Percentiles rank a stretch among this genome's conserved stretches.
These are phyloP conservation scores for Ampelomyces quisqualis DNA, from an alignment of 2,329 filamentous ascomycete genomes.

Conservation along the genomic window DNA sequence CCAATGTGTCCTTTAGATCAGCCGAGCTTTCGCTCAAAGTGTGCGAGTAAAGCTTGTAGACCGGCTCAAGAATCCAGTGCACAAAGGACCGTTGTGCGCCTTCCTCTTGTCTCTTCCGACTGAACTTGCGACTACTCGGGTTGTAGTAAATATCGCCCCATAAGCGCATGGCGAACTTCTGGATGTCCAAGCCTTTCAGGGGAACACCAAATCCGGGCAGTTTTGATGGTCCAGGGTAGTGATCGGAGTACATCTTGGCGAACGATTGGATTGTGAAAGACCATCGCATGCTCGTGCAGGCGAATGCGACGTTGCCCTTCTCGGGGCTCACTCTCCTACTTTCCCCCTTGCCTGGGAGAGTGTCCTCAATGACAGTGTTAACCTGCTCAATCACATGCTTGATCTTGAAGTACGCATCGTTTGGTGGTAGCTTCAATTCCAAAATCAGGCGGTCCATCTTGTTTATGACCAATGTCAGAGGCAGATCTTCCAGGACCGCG, in stretches of 20 bases:
- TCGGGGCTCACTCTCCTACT: slow-evolving; percentile 84
- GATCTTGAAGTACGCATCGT: slow-evolving; percentile 97
- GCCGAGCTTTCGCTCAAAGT: slow-evolving; percentile 88
- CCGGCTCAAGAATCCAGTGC: slow-evolving; percentile 90
- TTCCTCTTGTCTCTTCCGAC: slow-evolving; percentile 80
- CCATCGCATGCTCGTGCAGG: slow-evolving; percentile 92
- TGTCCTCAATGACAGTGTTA: slow-evolving; percentile 91
- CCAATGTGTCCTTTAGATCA: slow-evolving; percentile 77
- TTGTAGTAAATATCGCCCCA: slow-evolving; percentile 99
- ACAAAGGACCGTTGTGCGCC: slow-evolving; percentile 83
- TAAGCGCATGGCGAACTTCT: slow-evolving; percentile 79
- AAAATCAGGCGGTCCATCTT: slow-evolving; percentile 96
- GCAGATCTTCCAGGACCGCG: slow-evolving; percentile 84
- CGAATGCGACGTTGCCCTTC: slow-evolving; percentile 97
- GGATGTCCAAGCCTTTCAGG: slow-evolving; percentile 61
- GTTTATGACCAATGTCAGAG: slow-evolving; percentile 88
- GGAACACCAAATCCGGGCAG: slow-evolving; percentile 37
- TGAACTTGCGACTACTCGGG: slow-evolving; percentile 84
- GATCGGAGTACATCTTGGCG: slow-evolving; percentile 92
- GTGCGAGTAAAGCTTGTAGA: slow-evolving; percentile 96
- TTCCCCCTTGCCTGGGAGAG: slow-evolving; percentile 77
- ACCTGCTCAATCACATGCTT: slow-evolving; percentile 99
- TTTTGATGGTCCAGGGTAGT: slow-evolving; percentile 62
- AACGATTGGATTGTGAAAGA: slow-evolving; percentile 94
- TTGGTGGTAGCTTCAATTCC: slow-evolving; percentile 89